phyloP scores from a whole-genome alignment of 2,329 filamentous ascomycete species.

The Orbilia brochopaga region DNA sequence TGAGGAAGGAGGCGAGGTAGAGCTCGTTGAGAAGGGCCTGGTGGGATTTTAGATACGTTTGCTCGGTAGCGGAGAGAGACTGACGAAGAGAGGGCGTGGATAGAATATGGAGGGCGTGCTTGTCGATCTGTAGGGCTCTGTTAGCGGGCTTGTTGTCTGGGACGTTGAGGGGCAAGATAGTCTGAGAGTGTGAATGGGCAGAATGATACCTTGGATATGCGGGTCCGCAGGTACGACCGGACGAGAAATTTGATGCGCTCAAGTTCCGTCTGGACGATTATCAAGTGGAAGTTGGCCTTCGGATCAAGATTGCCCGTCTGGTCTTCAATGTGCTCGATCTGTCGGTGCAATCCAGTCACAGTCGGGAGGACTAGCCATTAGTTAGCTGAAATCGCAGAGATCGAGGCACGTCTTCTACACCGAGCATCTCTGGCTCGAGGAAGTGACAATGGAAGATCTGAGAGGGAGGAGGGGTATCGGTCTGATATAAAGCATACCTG shows the following conservation, averaged over 20 bases:
- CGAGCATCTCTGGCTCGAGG: too few relatives aligned
- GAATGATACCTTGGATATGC: constrained; percentile 78
- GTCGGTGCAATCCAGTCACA: not conserved
- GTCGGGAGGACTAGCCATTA: constrained; percentile 42
- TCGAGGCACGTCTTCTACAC: not conserved
- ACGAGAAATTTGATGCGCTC: constrained; percentile 93
- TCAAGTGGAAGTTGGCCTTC: constrained; percentile 88
- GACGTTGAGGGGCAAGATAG: not conserved
- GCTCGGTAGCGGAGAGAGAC: constrained; percentile 77
- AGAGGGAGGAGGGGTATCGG: not conserved
- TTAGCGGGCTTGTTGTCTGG: constrained; percentile 3
- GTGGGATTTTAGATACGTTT: constrained; percentile 81
- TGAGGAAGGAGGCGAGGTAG: constrained; percentile 83
- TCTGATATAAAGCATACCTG: constrained; percentile 61
- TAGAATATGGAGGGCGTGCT: constrained; percentile 75
- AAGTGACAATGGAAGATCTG: constrained; percentile 1
- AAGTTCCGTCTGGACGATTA: constrained; percentile 94
- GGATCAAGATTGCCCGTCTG: constrained; percentile 86
- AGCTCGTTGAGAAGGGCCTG: constrained; percentile 83
- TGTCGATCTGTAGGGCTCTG: constrained; percentile 69
- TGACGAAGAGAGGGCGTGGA: constrained; percentile 64
- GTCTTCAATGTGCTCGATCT: constrained; percentile 73
- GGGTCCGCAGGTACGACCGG: constrained; percentile 77
- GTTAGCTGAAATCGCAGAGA: constrained; percentile 51
- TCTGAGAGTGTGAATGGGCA: constrained; percentile 52